Base-by-base conservation (phyloP, 1,139 yeast genomes). In the Tardiomyces blankii region DNA sequence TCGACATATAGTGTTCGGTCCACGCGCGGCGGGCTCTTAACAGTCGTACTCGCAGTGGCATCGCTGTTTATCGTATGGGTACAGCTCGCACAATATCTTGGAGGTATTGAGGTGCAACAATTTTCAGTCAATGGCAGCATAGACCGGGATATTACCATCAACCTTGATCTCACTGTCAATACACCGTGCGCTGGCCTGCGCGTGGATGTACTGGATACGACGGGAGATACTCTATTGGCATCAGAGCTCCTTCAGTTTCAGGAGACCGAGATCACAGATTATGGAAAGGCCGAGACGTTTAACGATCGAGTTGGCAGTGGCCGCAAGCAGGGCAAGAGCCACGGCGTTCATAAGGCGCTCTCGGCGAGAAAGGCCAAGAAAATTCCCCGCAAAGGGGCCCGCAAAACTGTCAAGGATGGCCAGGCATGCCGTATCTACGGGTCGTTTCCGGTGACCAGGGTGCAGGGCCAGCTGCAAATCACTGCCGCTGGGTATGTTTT, bases 391-490 rank as follows among this genome's bases (percentile, higher is more conserved):
- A 45, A 41, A 40, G 46, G 87, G 84, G 74, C 53, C 75, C 84
- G 42, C 67, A 82, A 67, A 74, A 13, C 6, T 18, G 57, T 60
- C 35, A 52, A 62, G 42, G 46, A 54, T 43, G 81, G 75, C 2
- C 83, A 87, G 5, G 93, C 94, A 2, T 91, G 99, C 63, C 87
- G 91, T 52, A 77, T 91, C 2, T 87, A 77, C 59, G 99, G 98
- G 1, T 72, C 82, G 0, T 73, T 91, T 44, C 93, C 94, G 0
- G 91, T 91, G 2, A 88, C 85, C 57, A 82, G 84, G 55, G 95
- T 91, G 3, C 69, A 71, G 46, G 98, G 98, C 11, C 88, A 83
- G 51, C 77, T 91, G 57, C 89, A 82, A 57, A 82, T 91, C 42
- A 83, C 93, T 1, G 91, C 85, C 2, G 78, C 75, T 56, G 93